A percentile compares a stretch with the other conserved stretches of the same genome.
Conservation (phyloP, 179 eudicot genomes). For the Camellia oleifera region DNA sequence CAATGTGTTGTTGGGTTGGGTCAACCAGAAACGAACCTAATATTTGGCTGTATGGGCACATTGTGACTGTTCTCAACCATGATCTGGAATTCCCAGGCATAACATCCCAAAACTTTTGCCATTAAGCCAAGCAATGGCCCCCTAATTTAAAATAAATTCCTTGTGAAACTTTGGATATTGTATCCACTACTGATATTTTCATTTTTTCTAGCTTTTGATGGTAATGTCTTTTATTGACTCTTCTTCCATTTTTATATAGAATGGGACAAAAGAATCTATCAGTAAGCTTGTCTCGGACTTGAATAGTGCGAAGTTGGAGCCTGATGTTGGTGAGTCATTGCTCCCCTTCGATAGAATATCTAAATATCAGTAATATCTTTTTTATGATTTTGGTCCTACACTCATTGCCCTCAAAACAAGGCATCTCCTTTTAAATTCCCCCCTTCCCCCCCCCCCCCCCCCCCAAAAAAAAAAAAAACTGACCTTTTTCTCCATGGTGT, state of each 20-base stretch:
- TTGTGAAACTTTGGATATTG: background rate
- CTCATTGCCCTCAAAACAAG: no score
- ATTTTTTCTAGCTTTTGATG: background rate
- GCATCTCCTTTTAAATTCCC: no score
- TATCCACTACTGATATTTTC: background rate
- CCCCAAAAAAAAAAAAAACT: background rate
- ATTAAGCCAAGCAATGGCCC: no score
- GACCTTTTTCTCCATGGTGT: background rate
- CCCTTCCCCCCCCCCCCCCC: no score
- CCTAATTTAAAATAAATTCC: no score
- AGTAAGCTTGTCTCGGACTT: slow-evolving; percentile 82
- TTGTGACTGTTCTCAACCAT: background rate
- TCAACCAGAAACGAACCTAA: background rate
- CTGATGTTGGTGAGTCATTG: slow-evolving; percentile 82
- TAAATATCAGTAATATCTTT: background rate
- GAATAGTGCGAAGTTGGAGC: slow-evolving; percentile 81
- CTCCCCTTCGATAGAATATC: background rate
- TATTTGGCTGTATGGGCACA: background rate
- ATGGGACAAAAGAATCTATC: slow-evolving; percentile 91
- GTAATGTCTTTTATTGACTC: background rate
- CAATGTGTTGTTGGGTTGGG: background rate
- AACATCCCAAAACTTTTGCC: no score
- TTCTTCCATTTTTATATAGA: slow-evolving; percentile 39
- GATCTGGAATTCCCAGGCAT: background rate
- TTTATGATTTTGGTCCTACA: no score